phyloP scores from a whole-genome alignment of 2,329 filamentous ascomycete species.

The Cladobotryum mycophilum region DNA sequence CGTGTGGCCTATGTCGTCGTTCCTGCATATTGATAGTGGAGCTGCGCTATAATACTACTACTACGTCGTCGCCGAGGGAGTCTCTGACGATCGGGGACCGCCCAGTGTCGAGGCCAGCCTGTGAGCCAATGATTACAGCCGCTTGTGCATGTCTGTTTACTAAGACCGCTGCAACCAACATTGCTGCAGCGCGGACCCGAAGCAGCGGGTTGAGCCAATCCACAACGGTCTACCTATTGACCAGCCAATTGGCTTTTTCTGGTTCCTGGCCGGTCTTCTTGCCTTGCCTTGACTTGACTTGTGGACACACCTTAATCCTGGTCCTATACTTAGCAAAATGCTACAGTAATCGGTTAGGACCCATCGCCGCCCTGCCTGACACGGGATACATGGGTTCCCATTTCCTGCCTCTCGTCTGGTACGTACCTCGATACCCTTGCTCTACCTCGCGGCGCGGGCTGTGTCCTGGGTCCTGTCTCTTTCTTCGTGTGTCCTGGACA shows the following conservation, averaged over 20 bases:
- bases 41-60: not conserved
- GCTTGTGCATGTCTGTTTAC: not conserved
- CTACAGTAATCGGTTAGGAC: not conserved
- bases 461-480: not conserved
- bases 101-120: not conserved
- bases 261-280: not conserved
- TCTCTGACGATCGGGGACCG: not conserved
- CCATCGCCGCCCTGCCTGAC: not conserved
- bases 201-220: constrained; percentile 8
- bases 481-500: not conserved
- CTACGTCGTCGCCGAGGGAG: not conserved
- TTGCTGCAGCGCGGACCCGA: constrained; percentile 5
- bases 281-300: not conserved
- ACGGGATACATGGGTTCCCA: not conserved
- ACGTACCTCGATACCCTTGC: not conserved
- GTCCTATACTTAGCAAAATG: not conserved
- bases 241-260: not conserved
- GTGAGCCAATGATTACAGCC: not conserved
- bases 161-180: not conserved
- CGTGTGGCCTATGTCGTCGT: not conserved
- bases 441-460: not conserved
- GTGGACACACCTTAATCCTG: not conserved
- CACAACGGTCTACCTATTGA: not conserved
- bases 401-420: not conserved
- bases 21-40: not conserved